Evolutionary conservation across 2,329 filamentous ascomycete species (phyloP).

Genomic region (Microsporum audouinii): DNA sequence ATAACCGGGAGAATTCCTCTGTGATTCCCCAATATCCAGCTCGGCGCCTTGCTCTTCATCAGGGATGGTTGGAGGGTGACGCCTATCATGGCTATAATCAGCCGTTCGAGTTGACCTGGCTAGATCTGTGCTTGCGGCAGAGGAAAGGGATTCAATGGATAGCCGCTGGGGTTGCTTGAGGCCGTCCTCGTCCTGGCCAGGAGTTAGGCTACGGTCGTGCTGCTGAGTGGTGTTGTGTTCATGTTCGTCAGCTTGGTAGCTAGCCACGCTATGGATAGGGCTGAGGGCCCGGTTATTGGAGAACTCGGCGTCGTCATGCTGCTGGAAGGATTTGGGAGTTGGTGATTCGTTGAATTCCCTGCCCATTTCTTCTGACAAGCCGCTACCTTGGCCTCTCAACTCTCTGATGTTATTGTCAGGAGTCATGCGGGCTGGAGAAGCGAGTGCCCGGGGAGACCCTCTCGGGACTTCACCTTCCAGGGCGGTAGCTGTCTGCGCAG

Average conservation of each 20-base stretch:
- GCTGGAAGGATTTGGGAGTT: constrained; percentile 30
- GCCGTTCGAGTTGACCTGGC: constrained; percentile 45
- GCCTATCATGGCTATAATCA: constrained; percentile 42
- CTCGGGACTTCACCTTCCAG: constrained; percentile 55
- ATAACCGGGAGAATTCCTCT: constrained; percentile 20
- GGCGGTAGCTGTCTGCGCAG: constrained; percentile 59
- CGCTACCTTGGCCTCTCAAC: neutral
- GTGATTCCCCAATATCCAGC: constrained; percentile 13
- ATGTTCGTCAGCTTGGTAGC: constrained; percentile 61
- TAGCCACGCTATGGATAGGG: constrained; percentile 85
- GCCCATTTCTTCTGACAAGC: neutral
- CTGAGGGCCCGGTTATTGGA: constrained; percentile 63
- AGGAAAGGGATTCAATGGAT: constrained; percentile 50
- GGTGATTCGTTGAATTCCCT: constrained; percentile 2
- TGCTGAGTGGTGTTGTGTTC: constrained; percentile 49
- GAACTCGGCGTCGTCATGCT: constrained; percentile 47
- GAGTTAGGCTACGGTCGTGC: constrained; percentile 21
- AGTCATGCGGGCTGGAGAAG: neutral
- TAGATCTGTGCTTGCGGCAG: constrained; percentile 47
- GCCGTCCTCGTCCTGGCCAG: neutral
- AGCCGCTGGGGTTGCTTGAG: constrained; percentile 15
- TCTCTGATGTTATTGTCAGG: neutral
- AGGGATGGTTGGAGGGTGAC: constrained; percentile 39
- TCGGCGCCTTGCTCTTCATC: constrained; percentile 26
- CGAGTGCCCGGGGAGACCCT: neutral